Percentiles rank a stretch among this genome's conserved stretches.
Conservation (phyloP, 352 stramenopile species). For the Phytophthora cactorum region DNA sequence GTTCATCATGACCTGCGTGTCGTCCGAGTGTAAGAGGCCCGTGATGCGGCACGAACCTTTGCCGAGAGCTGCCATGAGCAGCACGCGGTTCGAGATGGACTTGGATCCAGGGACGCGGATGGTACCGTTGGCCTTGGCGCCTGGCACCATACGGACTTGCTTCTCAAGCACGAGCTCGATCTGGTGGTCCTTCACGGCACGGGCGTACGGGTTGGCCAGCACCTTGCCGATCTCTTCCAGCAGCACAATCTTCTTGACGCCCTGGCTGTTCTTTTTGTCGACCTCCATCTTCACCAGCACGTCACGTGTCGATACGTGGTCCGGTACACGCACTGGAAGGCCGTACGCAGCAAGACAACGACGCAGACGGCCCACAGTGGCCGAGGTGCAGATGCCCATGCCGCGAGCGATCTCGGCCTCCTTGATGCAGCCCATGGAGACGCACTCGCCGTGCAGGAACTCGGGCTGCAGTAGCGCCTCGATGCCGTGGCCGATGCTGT, state of each 20-base stretch:
- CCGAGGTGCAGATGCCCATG: constrained; percentile 75
- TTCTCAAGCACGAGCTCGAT: constrained; percentile 84
- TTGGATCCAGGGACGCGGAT: constrained; percentile 96
- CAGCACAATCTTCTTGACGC: constrained; percentile 85
- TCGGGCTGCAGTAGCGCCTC: constrained; percentile 96
- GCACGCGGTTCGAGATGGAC: constrained; percentile 97
- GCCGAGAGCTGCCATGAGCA: constrained; percentile 95
- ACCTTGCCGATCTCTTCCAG: constrained; percentile 78
- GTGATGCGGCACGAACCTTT: constrained; percentile 80
- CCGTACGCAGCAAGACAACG: constrained; percentile 76
- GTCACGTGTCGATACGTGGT: constrained; percentile 58
- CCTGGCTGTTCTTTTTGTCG: constrained; percentile 88
- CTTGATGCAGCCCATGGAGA: constrained; percentile 97
- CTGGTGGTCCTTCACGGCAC: constrained; percentile 71
- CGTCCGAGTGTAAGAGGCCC: constrained; percentile 96
- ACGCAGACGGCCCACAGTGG: constrained; percentile 71
- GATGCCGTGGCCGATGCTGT: constrained; percentile 99
- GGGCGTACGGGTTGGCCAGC: constrained; percentile 69
- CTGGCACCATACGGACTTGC: constrained; percentile 68
- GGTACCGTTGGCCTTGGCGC: constrained; percentile 47
- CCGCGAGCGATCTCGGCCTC: constrained; percentile 93
- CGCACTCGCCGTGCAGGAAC: constrained; percentile 97
- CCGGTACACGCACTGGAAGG: constrained; percentile 69
- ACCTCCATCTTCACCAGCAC: constrained; percentile 88
- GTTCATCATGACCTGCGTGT: constrained; percentile 98